Base-by-base conservation (phyloP, 2,329 filamentous ascomycete genomes). In the Fusarium robinianum region DNA sequence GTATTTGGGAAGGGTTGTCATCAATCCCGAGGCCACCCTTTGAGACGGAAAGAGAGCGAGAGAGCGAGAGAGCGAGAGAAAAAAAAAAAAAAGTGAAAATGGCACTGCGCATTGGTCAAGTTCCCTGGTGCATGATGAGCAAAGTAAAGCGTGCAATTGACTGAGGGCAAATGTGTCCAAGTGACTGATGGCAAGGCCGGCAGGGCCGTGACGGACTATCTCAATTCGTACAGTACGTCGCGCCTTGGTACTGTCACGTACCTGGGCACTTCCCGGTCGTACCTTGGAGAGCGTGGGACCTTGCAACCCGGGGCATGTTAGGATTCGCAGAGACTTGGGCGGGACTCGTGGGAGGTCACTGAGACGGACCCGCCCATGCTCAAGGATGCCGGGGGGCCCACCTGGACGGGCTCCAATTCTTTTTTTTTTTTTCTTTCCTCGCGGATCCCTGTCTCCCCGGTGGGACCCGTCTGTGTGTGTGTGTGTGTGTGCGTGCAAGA, bases 171-270 rank as follows among this genome's bases (percentile, higher is more conserved):
- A 32, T 45, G 35, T 41, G 38, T 43, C 41, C 35, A 45, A 51
- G 49, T 30, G 44, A 52, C 49, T 41, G 49, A 49, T 47, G 24
- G 35, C 29, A 46, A 45, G 39, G 34, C 46, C 52, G 57, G 53
- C 38, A 50, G 49, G 49, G 43, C 56, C 58, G 58, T 61, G 50
- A 46, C 46, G 43, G 39, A 37, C 43, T 32, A 41, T 33, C 16
- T 41, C 59, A 61, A 62, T 62, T 62, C 59, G 50, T 60, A 62
- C 58, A 33, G 57, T 61, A 41, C 25, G 43, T 30, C 32, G 38
- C 39, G n/a, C 40, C 41, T 52, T 53, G 58, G 49, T 57, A 48
- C 53, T 44, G 43, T 37, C 29, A 36, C 38, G 58, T 60, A 59
- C 53, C 58, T 53, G 34, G 45, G 42, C 47, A 24, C 36, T 40